A percentile compares a stretch with the other conserved stretches of the same genome.
These are phyloP conservation scores for Plasmodium coatneyi DNA, from an alignment of 169 alveolate species.

Conservation along the genomic window DNA sequence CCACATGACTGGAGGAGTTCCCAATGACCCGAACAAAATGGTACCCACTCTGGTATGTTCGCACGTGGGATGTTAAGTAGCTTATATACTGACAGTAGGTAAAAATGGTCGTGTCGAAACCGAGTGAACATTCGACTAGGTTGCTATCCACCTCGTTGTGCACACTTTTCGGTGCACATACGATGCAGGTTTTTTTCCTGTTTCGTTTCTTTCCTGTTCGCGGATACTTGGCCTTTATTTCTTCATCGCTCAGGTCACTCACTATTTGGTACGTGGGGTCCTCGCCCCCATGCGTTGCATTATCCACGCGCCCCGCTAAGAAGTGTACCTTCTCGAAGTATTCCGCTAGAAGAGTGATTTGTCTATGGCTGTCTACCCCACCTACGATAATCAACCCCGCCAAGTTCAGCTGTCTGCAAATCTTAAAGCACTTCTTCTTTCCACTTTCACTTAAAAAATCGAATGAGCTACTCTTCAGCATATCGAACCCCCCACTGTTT, in stretches of 20 bases:
- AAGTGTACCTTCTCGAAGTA: slow-evolving; percentile 86
- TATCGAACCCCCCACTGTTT: slow-evolving; percentile 96
- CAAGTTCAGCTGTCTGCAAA: slow-evolving; percentile 89
- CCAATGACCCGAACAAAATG: slow-evolving; percentile 96
- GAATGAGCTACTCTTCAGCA: slow-evolving; percentile 95
- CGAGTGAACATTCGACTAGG: slow-evolving; percentile 94
- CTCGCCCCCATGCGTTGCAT: not conserved
- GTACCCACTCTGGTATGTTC: slow-evolving; percentile 89
- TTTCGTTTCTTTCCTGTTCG: slow-evolving; percentile 52
- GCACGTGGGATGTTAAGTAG: slow-evolving; percentile 88
- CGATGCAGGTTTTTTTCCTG: slow-evolving; percentile 82
- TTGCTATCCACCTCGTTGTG: slow-evolving; percentile 95
- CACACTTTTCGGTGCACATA: slow-evolving; percentile 96
- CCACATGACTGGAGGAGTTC: slow-evolving; percentile 94
- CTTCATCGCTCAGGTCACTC: slow-evolving; percentile 61
- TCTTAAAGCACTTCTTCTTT: slow-evolving; percentile 81
- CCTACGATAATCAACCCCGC: slow-evolving; percentile 96
- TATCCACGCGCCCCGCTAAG: not conserved
- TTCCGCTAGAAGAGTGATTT: slow-evolving; percentile 95
- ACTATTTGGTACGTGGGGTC: slow-evolving; percentile 25
- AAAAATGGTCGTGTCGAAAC: slow-evolving; percentile 96
- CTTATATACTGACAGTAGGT: slow-evolving; percentile 94
- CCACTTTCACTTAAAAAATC: slow-evolving; percentile 92
- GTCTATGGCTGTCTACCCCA: slow-evolving; percentile 96
- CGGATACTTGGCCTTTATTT: slow-evolving; percentile 32